Evolutionary conservation across 139 green algal genomes (phyloP), one percentile per base, ranked within the genome.

Genomic region (Pycnococcus provasolii): DNA sequence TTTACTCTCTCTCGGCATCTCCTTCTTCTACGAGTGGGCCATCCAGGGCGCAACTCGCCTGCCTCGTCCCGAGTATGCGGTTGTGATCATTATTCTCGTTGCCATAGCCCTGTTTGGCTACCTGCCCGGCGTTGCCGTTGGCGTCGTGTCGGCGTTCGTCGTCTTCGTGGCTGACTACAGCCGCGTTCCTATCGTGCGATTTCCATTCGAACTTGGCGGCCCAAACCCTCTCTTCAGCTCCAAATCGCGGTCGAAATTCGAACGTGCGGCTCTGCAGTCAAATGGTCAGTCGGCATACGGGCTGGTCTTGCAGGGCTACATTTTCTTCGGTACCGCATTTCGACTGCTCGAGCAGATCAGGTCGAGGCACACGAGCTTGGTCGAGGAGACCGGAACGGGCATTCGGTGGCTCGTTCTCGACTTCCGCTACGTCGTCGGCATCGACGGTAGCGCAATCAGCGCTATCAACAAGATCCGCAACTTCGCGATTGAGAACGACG

Each of bases 321-420:
- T 70, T 3, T 70, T 70, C 52, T 70, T 70, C 52, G 63, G 9
- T 3, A 70, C 63, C 7, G 45, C 63, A 15, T 70, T 51, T 48
- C n/a, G 41, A 15, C 13, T 70, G 4, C 63, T 70, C 4, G 46
- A 60, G 37, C 43, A 66, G 42, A 53, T 66, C 13, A 47, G 51
- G 5, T 47, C 11, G 46, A 6, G n/a, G 46, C 37, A 47, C 46
- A 9, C 43, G 26, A 15, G 45, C 8, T 7, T 11, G 3, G 48
- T 11, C 47, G 51, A 47, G 5, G 63, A 44, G 48, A 15, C 8
- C 63, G 52, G 4, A 6, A 7, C 4, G 4, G 13, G 4, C 48
- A 4, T 62, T 47, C 3, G 3, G 63, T 70, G 26, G 48, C 6
- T 70, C 37, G 11, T 70, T 3, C 51, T 70, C 3, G 63, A 70